Conservation (phyloP, 1,284 basidiomycete genomes). For the Peniophora sp. region DNA sequence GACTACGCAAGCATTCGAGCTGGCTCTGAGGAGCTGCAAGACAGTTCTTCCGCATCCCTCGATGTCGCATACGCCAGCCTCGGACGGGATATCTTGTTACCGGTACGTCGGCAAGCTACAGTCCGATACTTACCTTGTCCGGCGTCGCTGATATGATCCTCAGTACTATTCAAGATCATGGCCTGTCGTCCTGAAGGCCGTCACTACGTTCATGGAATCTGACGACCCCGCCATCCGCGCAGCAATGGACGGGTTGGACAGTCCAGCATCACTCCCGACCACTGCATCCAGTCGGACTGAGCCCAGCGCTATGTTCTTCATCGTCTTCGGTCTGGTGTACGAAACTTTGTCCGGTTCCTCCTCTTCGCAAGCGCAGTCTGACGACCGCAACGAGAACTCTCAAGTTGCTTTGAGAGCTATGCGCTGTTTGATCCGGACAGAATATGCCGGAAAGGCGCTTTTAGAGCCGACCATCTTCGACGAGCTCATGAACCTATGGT, state of each 20-base stretch:
- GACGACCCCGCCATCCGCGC: slow-evolving; percentile 63
- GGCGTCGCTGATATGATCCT: slow-evolving; percentile 2
- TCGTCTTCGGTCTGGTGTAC: slow-evolving; percentile 88
- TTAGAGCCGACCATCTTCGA: slow-evolving; percentile 80
- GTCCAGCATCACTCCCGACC: slow-evolving; percentile 13
- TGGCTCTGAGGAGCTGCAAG: slow-evolving; percentile 79
- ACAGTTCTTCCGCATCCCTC: slow-evolving; percentile 60
- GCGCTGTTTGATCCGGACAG: slow-evolving; percentile 68
- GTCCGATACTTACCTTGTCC: slow-evolving; percentile 2
- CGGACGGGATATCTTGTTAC: slow-evolving; percentile 84
- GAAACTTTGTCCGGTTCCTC: slow-evolving; percentile 70
- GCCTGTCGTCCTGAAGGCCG: slow-evolving; percentile 80
- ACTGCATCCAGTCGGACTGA: slow-evolving; percentile 45
- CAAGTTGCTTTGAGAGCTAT: slow-evolving; percentile 73
- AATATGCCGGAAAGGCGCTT: slow-evolving; percentile 77
- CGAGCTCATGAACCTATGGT: slow-evolving; percentile 84
- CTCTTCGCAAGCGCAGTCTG: background rate
- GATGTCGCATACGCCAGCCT: slow-evolving; percentile 84
- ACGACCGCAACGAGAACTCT: slow-evolving; percentile 36
- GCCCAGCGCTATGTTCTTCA: slow-evolving; percentile 79
- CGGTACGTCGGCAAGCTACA: slow-evolving; percentile 45
- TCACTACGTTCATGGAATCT: slow-evolving; percentile 73
- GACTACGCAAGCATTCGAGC: slow-evolving; percentile 90
- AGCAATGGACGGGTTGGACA: slow-evolving; percentile 76
- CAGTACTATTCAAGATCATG: slow-evolving; percentile 87